These are phyloP conservation scores for Blastobotrys indianensis DNA, from an alignment of 1,139 yeast species.

Conservation along the genomic window DNA sequence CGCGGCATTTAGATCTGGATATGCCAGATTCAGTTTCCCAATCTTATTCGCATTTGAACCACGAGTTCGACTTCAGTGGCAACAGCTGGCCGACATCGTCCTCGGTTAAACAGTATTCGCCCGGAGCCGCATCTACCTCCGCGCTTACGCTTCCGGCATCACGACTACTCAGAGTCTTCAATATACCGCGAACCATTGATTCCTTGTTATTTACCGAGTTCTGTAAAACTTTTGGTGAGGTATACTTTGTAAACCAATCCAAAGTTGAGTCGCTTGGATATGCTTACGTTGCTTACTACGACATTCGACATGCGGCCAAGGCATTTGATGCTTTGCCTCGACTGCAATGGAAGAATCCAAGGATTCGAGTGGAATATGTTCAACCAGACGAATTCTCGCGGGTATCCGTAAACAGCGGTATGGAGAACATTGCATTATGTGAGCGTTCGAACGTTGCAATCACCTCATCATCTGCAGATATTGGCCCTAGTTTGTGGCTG, in stretches of 20 bases:
- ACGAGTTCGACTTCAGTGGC: too few species aligned
- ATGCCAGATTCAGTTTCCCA: too few species aligned
- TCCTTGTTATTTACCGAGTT: constrained; percentile 11
- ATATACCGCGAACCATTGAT: constrained; percentile 12
- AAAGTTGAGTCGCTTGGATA: constrained; percentile 14
- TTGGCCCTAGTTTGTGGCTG: constrained; percentile 4
- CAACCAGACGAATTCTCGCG: constrained; percentile 17
- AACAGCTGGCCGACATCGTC: too few species aligned
- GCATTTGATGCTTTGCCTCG: constrained; percentile 18
- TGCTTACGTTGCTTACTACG: constrained; percentile 24
- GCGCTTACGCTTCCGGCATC: not conserved
- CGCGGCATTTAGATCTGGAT: too few species aligned
- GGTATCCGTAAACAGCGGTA: constrained; percentile 14
- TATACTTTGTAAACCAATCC: constrained; percentile 9
- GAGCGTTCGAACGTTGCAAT: constrained; percentile 12
- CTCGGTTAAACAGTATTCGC: too few species aligned
- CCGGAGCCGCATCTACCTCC: too few species aligned
- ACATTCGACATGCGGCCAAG: constrained; percentile 25
- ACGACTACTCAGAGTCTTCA: constrained; percentile 12
- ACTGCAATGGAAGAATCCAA: not conserved
- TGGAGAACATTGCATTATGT: constrained; percentile 12
- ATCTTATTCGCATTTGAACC: too few species aligned
- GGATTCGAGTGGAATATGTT: constrained; percentile 12
- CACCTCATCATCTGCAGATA: not conserved
- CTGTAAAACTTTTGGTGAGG: constrained; percentile 16